Conservation (phyloP, 192 early-diverging fungal species). For the Oehlia diaphana region DNA sequence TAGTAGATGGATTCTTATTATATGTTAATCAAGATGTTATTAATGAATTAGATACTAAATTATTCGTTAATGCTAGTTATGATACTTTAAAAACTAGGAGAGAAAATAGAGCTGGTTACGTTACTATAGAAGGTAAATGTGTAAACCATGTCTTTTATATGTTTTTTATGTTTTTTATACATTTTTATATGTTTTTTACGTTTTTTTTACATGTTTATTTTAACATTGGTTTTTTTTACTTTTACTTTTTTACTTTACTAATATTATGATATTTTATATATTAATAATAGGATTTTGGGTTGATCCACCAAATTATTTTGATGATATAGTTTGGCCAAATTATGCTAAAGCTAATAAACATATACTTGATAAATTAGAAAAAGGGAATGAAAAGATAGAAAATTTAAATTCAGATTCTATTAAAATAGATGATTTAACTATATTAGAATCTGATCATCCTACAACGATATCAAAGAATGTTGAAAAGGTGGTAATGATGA, state of each 20-base stretch:
- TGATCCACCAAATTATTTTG: conserved; percentile 79
- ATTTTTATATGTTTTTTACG: too few relatives aligned
- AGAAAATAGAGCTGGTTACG: conserved; percentile 64
- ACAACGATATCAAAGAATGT: background rate
- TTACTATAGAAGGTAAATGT: conserved; percentile 69
- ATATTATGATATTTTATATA: background rate
- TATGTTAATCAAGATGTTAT: conserved; percentile 53
- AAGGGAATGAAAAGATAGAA: background rate
- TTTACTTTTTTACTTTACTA: background rate
- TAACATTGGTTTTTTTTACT: too few relatives aligned
- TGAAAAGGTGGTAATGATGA: background rate
- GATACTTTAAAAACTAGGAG: conserved; percentile 64
- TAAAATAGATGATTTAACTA: background rate
- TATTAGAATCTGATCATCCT: background rate
- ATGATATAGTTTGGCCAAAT: conserved; percentile 76
- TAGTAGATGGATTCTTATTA: conserved; percentile 84
- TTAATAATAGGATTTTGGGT: conserved; percentile 57
- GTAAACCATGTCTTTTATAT: too few relatives aligned
- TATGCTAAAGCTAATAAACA: conserved; percentile 52
- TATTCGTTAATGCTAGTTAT: conserved; percentile 62
- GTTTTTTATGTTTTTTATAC: too few relatives aligned
- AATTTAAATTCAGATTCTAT: background rate
- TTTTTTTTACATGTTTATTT: too few relatives aligned
- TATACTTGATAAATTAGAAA: conserved; percentile 11
- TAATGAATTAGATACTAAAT: conserved; percentile 47